Base-by-base conservation (phyloP, 1,284 basidiomycete species). In the Ceratobasidium sp. region DNA sequence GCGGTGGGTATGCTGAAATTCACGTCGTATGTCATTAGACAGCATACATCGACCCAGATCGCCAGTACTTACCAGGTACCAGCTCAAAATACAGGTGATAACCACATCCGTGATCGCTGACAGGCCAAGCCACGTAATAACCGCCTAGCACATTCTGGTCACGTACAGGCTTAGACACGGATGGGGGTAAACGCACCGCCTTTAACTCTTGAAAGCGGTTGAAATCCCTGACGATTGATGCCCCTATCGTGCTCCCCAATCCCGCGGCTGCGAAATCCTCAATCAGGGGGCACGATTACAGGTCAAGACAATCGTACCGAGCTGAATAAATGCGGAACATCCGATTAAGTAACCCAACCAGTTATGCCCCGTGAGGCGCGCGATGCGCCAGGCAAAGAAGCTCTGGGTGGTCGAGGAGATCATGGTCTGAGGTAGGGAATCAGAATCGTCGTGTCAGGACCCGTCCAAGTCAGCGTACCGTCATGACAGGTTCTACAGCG, bases 1-100 rank as follows among this genome's bases (percentile, higher is more conserved):
- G 75, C 83, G 85, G 77, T 86, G 83, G 59, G 79, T 81, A 74
- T 81, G 80, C 84, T 86, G 22, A 22, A 49, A 39, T 54, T 29
- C 19, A 22, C n/a, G n/a, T n/a, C n/a, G n/a, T n/a, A n/a, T 41
- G 51, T 49, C 43, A 22, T 64, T 34, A 75, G 22, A 16, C 16
- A 7, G 27, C 24, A 16, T 3, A 0, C 1, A 13, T 34, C 22
- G 27, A 11, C 7, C 22, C 7, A 24, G 8, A 24, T 13, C n/a
- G 34, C 29, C 24, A 19, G 8, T 1, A 80, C 83, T 75, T 64
- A 83, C 83, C 66, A 85, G 73, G 75, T 82, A 79, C 78, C 77
- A 81, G 4, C 82, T 82, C 14, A 85, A 77, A 24, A 79, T 80
- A 0, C 66, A 74, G 0, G 84, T 83, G 49, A 85, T 84, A 5